A percentile compares a stretch with the other conserved stretches of the same genome.
Evolutionary conservation across 2,329 filamentous ascomycete genomes (phyloP).

Genomic region (Colletotrichum liriopes): DNA sequence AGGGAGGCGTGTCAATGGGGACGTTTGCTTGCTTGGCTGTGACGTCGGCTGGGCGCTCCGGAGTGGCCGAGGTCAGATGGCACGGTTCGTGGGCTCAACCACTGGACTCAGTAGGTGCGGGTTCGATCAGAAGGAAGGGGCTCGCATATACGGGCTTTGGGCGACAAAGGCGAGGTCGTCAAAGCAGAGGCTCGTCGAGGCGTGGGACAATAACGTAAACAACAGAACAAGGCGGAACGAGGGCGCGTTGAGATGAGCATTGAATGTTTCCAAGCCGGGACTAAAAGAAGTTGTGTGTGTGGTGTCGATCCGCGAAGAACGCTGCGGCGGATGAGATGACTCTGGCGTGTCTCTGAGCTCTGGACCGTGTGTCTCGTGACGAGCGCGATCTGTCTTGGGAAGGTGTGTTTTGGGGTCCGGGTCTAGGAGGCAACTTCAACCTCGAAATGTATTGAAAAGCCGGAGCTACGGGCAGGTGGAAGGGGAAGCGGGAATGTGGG

Average conservation of each 20-base stretch:
- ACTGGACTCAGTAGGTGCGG: constrained; percentile 12
- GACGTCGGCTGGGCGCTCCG: background rate
- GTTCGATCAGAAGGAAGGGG: constrained; percentile 21
- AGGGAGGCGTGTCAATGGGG: background rate
- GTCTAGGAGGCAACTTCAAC: constrained; percentile 25
- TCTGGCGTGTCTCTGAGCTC: constrained; percentile 17
- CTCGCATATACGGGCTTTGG: constrained; percentile 15
- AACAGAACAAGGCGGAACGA: constrained; percentile 40
- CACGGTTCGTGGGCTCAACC: background rate
- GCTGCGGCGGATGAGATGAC: constrained; percentile 28
- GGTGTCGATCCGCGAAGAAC: constrained; percentile 26
- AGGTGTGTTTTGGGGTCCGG: background rate
- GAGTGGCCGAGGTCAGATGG: constrained; percentile 12
- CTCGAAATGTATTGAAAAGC: constrained; percentile 34
- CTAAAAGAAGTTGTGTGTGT: constrained; percentile 14
- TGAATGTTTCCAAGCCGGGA: constrained; percentile 39
- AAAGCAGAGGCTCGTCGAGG: constrained; percentile 28
- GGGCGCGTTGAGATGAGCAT: constrained; percentile 43
- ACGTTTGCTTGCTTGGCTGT: background rate
- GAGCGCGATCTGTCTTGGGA: constrained; percentile 23
- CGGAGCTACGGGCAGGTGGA: constrained; percentile 40
- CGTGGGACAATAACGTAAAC: constrained; percentile 33
- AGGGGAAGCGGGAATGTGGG: constrained; percentile 30
- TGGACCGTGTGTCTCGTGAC: constrained; percentile 30
- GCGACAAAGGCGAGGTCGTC: constrained; percentile 25